Percentiles rank a stretch among this genome's conserved stretches.
Evolutionary conservation across 495 filamentous ascomycete species (phyloP).

Genomic region (Parachaetomium inaequale): DNA sequence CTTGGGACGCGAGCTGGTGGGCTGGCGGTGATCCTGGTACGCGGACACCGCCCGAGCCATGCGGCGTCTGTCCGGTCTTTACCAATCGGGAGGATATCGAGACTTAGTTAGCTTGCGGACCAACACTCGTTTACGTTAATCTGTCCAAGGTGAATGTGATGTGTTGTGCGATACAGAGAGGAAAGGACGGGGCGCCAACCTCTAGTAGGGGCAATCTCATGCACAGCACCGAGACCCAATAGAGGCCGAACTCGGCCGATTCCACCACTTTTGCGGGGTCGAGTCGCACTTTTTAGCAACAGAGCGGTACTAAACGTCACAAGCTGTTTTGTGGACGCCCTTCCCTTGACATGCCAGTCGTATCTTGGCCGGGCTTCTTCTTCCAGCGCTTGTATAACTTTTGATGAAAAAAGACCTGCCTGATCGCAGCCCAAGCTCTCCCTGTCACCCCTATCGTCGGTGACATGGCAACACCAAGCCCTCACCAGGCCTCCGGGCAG

Average conservation of each 20-base stretch:
- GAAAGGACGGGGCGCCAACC: no score
- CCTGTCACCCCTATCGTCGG: not conserved
- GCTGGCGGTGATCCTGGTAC: slow-evolving; percentile 13
- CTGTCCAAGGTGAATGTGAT: not conserved
- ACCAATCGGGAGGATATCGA: slow-evolving; percentile 18
- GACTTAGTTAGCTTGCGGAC: slow-evolving; percentile 19
- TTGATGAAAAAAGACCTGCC: no score
- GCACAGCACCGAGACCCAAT: no score
- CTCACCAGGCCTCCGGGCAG: not conserved
- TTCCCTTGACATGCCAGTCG: not conserved
- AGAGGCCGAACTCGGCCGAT: slow-evolving; percentile 17
- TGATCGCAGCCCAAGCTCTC: no score
- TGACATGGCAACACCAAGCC: slow-evolving; percentile 2
- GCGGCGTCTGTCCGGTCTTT: slow-evolving; percentile 32
- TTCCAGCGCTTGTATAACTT: no score
- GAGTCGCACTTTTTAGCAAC: not conserved
- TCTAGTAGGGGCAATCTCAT: no score
- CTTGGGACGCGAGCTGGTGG: slow-evolving; percentile 18
- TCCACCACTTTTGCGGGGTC: slow-evolving; percentile 9
- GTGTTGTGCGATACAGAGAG: not conserved
- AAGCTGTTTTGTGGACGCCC: not conserved
- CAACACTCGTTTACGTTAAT: slow-evolving; percentile 23
- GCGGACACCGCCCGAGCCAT: slow-evolving; percentile 11
- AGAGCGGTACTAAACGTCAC: not conserved
- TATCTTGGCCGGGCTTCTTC: no score